Percentiles rank a stretch among this genome's conserved stretches.
These are phyloP conservation scores for Epichloe bromicola DNA, from an alignment of 2,329 filamentous ascomycete genomes.

Conservation along the genomic window DNA sequence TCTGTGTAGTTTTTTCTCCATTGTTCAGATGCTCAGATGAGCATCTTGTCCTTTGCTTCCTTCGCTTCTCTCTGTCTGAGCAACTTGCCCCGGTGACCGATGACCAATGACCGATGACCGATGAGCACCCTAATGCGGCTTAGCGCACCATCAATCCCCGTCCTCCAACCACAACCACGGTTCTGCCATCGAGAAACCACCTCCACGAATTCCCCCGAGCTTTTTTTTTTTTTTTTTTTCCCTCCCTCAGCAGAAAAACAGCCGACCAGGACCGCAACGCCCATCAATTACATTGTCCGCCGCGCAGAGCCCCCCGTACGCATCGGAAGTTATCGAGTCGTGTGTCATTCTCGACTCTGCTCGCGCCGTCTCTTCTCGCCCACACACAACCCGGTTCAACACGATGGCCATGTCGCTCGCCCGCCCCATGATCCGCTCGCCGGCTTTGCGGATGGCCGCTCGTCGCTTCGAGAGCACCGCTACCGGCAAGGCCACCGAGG, in stretches of 20 bases:
- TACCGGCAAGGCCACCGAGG: constrained; percentile 24
- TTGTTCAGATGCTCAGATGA: too few species aligned
- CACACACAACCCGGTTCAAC: constrained; percentile 1
- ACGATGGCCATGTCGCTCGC: constrained; percentile 23
- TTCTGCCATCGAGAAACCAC: constrained; percentile 11
- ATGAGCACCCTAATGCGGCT: constrained; percentile 14
- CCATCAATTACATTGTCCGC: constrained; percentile 24
- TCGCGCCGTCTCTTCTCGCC: constrained; percentile 7
- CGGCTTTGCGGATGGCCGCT: constrained; percentile 32
- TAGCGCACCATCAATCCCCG: constrained; percentile 13
- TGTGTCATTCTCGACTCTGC: background rate
- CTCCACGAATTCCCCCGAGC: constrained; percentile 33
- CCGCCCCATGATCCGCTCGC: constrained; percentile 33
- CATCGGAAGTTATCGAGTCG: background rate
- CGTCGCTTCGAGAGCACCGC: constrained; percentile 50
- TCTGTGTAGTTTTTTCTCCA: too few species aligned
- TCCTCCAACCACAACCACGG: constrained; percentile 11
- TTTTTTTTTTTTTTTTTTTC: constrained; percentile 27
- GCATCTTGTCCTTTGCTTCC: background rate
- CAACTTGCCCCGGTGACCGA: too few species aligned
- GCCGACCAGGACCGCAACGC: constrained; percentile 8
- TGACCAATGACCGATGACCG: too few species aligned
- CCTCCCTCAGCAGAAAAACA: constrained; percentile 13
- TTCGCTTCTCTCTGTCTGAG: too few species aligned
- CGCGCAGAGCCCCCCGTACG: background rate